These are phyloP conservation scores for Suillus discolor DNA, from an alignment of 768 basidiomycete genomes.

Conservation along the genomic window DNA sequence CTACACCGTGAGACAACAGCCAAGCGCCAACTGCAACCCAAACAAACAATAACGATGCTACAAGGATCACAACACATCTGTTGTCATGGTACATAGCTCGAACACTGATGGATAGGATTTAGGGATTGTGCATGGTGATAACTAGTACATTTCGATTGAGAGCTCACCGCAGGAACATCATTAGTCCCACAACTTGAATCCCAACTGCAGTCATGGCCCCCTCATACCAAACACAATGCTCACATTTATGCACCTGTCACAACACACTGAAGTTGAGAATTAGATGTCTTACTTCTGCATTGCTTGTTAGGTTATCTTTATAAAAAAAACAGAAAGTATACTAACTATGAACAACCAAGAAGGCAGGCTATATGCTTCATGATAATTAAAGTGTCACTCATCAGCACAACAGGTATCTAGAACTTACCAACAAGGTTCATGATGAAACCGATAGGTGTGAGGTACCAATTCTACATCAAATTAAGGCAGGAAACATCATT, in stretches of 20 bases:
- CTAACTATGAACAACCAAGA: constrained; percentile 14
- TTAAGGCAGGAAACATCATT: not conserved
- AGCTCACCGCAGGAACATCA: constrained; percentile 48
- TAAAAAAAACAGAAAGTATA: not conserved
- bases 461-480: constrained; percentile 59
- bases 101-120: constrained; percentile 14
- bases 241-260: constrained; percentile 37
- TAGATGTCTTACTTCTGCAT: constrained; percentile 12
- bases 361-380: constrained; percentile 20
- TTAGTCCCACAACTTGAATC: constrained; percentile 39
- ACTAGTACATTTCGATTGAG: not conserved
- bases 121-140: not conserved
- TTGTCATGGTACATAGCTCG: constrained; percentile 19
- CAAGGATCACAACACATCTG: constrained; percentile 15
- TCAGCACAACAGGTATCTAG: not conserved
- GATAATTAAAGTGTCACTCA: not conserved
- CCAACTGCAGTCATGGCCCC: constrained; percentile 47
- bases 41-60: constrained; percentile 37
- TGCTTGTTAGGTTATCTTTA: not conserved
- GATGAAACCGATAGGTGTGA: constrained; percentile 64
- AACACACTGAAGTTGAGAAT: not conserved
- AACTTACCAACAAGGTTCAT: constrained; percentile 47
- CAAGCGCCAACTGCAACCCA: constrained; percentile 52
- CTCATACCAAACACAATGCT: constrained; percentile 52
- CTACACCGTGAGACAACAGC: constrained; percentile 53